phyloP scores from a whole-genome alignment of 495 filamentous ascomycete species.

The Pseudevernia furfuracea region DNA sequence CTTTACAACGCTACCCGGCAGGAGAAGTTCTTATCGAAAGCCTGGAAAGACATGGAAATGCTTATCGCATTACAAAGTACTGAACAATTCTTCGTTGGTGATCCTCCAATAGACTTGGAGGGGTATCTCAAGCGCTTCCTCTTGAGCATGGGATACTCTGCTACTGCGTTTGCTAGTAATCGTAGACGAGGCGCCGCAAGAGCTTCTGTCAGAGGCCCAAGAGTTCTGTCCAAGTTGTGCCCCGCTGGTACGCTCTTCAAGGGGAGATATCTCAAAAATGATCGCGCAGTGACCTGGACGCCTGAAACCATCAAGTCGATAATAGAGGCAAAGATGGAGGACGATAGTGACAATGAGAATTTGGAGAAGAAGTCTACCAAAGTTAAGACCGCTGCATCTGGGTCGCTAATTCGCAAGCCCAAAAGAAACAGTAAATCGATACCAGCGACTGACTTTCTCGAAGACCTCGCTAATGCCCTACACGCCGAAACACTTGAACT shows the following conservation, averaged over 20 bases:
- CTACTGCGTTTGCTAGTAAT: slow-evolving; percentile 25
- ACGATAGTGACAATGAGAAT: neutral
- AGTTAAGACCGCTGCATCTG: slow-evolving; percentile 8
- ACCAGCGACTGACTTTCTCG: slow-evolving; percentile 15
- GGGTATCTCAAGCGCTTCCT: slow-evolving; percentile 33
- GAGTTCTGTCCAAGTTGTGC: slow-evolving; percentile 25
- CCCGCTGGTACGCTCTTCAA: slow-evolving; percentile 32
- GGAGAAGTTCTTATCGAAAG: slow-evolving; percentile 24
- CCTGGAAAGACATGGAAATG: slow-evolving; percentile 36
- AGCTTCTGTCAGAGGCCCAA: slow-evolving; percentile 27
- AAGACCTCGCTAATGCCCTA: slow-evolving; percentile 9
- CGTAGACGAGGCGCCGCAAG: slow-evolving; percentile 16
- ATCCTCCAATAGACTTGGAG: slow-evolving; percentile 24
- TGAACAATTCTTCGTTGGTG: slow-evolving; percentile 30
- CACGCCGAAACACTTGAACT: slow-evolving; percentile 30
- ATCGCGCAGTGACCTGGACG: slow-evolving; percentile 27
- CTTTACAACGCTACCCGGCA: slow-evolving; percentile 34
- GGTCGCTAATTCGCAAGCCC: neutral
- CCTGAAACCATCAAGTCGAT: slow-evolving; percentile 13
- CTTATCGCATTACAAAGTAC: slow-evolving; percentile 23
- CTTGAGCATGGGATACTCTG: slow-evolving; percentile 34
- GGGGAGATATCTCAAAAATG: slow-evolving; percentile 25
- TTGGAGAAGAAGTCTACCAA: neutral
- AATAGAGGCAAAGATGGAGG: neutral
- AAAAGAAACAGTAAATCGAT: neutral